These are phyloP conservation scores for Aurantiochytrium sp. DNA, from an alignment of 108 stramenopile species.

Conservation along the genomic window DNA sequence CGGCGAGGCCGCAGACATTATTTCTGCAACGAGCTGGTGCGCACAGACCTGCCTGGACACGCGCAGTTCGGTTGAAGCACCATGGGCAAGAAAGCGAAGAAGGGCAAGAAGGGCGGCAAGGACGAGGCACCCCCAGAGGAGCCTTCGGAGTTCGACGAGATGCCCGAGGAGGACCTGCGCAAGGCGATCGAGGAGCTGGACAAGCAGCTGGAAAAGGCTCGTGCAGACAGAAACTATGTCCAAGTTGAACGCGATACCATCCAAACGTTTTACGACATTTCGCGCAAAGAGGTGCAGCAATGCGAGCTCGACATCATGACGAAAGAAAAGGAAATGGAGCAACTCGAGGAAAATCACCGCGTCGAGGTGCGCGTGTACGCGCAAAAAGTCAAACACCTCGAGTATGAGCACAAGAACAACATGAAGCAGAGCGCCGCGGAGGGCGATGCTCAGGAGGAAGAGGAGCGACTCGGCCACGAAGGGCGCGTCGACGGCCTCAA, in stretches of 20 bases:
- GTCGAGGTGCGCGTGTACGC: slow-evolving; percentile 57
- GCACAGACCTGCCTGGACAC: not conserved
- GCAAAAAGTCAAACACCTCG: slow-evolving; percentile 63
- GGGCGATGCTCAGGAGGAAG: slow-evolving; percentile 11
- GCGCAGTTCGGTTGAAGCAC: not conserved
- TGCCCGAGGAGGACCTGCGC: not conserved
- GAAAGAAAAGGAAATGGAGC: slow-evolving; percentile 62
- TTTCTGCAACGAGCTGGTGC: too few relatives aligned
- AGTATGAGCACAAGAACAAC: slow-evolving; percentile 64
- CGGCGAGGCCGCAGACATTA: too few relatives aligned
- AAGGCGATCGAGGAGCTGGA: not conserved
- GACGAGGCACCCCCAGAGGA: not conserved
- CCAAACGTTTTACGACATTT: slow-evolving; percentile 59
- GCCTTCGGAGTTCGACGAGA: not conserved
- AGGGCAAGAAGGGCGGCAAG: not conserved
- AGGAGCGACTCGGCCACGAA: slow-evolving; percentile 34
- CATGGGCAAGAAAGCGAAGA: slow-evolving; percentile 9
- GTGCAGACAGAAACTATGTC: slow-evolving; percentile 57
- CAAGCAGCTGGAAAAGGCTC: slow-evolving; percentile 17
- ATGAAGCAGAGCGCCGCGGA: slow-evolving; percentile 37
- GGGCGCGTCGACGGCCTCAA: slow-evolving; percentile 26
- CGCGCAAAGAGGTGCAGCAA: slow-evolving; percentile 42
- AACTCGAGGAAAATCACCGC: slow-evolving; percentile 51
- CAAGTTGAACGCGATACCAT: slow-evolving; percentile 60
- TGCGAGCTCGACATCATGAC: slow-evolving; percentile 44